Conservation (phyloP, 139 green algal genomes). For the Chlorella ohadii region DNA sequence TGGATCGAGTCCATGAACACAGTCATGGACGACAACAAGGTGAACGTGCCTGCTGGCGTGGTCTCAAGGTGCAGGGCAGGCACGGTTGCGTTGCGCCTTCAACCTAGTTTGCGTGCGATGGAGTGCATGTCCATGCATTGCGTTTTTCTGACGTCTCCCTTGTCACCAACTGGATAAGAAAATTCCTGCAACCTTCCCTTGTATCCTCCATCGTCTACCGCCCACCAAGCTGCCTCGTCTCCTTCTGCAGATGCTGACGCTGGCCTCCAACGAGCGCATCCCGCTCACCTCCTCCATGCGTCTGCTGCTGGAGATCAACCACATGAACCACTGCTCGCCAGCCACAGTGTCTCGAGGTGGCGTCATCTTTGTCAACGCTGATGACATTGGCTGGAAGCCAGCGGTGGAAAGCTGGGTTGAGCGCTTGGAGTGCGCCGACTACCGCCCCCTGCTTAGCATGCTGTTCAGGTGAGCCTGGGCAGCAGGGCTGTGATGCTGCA, state of each 20-base stretch:
- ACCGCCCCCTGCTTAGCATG: conserved; percentile 79
- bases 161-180: too few species aligned
- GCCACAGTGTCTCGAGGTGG: conserved; percentile 93
- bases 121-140: too few species aligned
- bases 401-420: conserved; percentile 55
- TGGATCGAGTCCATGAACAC: conserved; percentile 94
- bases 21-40: conserved; percentile 62
- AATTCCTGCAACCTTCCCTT: too few species aligned
- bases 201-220: too few species aligned
- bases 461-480: conserved; percentile 66
- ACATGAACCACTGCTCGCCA: conserved; percentile 88
- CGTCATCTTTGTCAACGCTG: conserved; percentile 92
- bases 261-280: conserved; percentile 95
- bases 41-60: too few species aligned
- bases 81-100: too few species aligned
- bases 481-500: too few species aligned
- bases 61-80: too few species aligned
- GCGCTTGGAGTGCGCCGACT: conserved; percentile 73
- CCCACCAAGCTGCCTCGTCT: too few species aligned
- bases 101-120: too few species aligned
- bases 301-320: conserved; percentile 87
- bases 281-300: conserved; percentile 88
- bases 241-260: conserved; percentile 82
- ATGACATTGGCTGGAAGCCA: conserved; percentile 91
- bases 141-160: too few species aligned